Evolutionary conservation across 768 basidiomycete species (phyloP), one percentile per base, ranked within the genome.

Genomic region (Leucogyrophana mollusca): DNA sequence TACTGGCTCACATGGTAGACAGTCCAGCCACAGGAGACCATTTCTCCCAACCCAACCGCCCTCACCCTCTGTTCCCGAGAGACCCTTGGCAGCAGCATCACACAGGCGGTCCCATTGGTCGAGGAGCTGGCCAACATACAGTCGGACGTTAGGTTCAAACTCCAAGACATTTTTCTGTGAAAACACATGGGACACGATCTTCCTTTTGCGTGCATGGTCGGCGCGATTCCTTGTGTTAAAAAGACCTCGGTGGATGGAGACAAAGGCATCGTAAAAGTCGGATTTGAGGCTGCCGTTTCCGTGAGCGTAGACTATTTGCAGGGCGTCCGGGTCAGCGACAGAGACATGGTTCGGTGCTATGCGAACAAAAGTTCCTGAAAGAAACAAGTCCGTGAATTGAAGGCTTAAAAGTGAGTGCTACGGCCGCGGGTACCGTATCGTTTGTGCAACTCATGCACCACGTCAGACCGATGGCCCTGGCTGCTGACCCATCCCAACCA

Each of bases 121-220:
- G 49, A 91, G 61, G 46, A 94, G 66, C 42, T 76, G 67, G 1
- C 58, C 63, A 16, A 92, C 76, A 55, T 87, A 81, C 1, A 70
- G 56, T 4, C 78, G 71, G 44, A 92, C 79, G 49, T 90, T 80
- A 0, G 89, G 87, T 62, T 94, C 90, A 50, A 95, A 94, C 55
- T 90, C 87, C 48, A 89, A 61, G 4, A 95, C 90, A 45, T 67
- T 88, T 71, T 93, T 93, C 60, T 87, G 85, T 1, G 85, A 84
- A 67, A 90, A 90, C 56, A 90, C 85, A 59, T 89, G 82, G 1
- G 89, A 85, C 37, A 95, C 79, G 50, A 96, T 89, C 70, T 95
- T 95, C 70, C 91, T 83, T 68, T 94, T 95, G 34, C 92, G 82
- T 5, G 88, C 76, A 61, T 95, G 92, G 47, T 91, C 87, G 5